phyloP scores from a whole-genome alignment of 75 land plant genomes.

The Picea glauca region DNA sequence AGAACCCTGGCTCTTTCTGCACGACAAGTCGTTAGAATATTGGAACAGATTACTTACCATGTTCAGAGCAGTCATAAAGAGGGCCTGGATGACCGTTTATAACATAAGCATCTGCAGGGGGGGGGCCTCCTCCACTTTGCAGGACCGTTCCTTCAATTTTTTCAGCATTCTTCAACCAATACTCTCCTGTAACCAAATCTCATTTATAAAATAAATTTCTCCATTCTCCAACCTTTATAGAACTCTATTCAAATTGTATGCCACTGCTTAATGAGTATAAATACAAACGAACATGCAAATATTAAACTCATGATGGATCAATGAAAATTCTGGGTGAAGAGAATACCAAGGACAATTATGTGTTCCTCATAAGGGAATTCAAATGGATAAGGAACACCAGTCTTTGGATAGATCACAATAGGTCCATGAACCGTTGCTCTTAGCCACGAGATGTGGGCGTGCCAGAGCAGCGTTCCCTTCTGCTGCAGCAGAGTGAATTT shows the following conservation, averaged over 20 bases:
- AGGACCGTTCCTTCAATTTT: neutral
- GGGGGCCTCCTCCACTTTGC: constrained; percentile 36
- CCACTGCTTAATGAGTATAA: neutral
- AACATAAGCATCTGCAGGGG: constrained; percentile 30
- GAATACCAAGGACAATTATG: constrained; percentile 39
- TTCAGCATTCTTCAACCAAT: constrained; percentile 2
- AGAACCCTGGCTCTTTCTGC: too few relatives aligned
- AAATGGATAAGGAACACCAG: constrained; percentile 46
- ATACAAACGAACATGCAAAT: neutral
- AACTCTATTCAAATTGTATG: neutral
- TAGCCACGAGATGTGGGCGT: constrained; percentile 64
- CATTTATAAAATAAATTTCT: neutral
- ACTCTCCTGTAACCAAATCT: constrained; percentile 17
- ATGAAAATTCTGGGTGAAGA: constrained; percentile 3
- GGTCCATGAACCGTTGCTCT: constrained; percentile 55
- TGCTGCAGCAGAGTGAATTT: constrained; percentile 42
- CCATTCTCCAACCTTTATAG: neutral
- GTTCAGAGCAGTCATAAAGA: constrained; percentile 33
- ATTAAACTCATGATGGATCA: neutral
- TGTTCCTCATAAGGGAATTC: constrained; percentile 32
- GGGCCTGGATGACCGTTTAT: constrained; percentile 65
- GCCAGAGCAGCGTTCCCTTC: constrained; percentile 45
- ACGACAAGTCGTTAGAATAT: too few relatives aligned
- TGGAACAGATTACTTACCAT: constrained; percentile 7
- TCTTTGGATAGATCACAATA: constrained; percentile 42